Evolutionary conservation across 192 early-diverging fungal species (phyloP), one percentile per base, ranked within the genome.

Genomic region (Endogone sp.): DNA sequence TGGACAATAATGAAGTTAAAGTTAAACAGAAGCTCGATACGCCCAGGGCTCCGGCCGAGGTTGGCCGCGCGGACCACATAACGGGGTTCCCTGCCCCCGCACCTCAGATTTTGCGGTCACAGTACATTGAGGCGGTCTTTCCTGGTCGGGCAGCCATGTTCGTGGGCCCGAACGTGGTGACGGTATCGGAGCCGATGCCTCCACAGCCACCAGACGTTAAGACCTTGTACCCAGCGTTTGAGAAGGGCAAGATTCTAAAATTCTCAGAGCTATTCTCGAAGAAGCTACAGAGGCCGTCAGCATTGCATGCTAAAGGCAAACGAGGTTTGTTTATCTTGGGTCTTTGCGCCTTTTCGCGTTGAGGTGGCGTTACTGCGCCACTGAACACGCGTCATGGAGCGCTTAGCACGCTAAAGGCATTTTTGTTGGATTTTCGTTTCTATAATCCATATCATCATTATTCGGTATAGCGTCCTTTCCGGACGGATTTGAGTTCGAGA

Each of bases 221-320:
- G 55, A 64, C 71, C 10, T 57, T 89, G 13, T 89, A 87, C 67
- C 88, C 88, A n/a, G 81, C 78, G 2, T 89, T 89, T 67, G 85
- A 87, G 60, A 78, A 77, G 63, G 74, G 80, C 37, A 82, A 84
- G 62, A 77, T 89, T 6, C 71, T 88, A 4, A 86, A 82, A 29
- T 90, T 90, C 71, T 85, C 88, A 2, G 85, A 90, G 29, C 61
- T 90, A 3, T 88, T 90, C 69, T 80, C 84, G 49, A 79, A 70
- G 10, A 81, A 80, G 22, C 71, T 79, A 0, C 75, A 71, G 10
- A 75, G 75, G 29, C 72, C 74, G n/a, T 68, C 78, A 4, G 78
- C 72, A 31, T 58, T 72, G 16, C 75, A 71, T 16, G 26, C 65
- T 11, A 69, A 63, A 22, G 75, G 28, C 22, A 81, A 83, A 26